Evolutionary conservation across 75 land plant species (phyloP).

Genomic region (Sequoia sempervirens): DNA sequence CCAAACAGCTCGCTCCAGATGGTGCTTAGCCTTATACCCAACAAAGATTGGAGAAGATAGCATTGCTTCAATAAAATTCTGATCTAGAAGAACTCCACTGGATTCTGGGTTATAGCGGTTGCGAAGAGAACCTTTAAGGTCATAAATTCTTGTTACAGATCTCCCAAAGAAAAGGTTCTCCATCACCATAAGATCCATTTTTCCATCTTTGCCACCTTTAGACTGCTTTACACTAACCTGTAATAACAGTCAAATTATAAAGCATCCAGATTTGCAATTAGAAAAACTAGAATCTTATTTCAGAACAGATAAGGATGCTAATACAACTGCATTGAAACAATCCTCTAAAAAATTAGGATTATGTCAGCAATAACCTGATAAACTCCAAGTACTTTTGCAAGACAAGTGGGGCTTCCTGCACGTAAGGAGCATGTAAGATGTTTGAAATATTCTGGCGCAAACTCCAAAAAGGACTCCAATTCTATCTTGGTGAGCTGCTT

Average conservation of each 20-base stretch:
- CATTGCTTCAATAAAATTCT: slow-evolving; percentile 86
- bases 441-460: slow-evolving; percentile 82
- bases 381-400: slow-evolving; percentile 92
- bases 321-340: not conserved
- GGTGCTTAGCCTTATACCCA: slow-evolving; percentile 68
- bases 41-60: slow-evolving; percentile 71
- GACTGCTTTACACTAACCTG: slow-evolving; percentile 52
- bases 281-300: not conserved
- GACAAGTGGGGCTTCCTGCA: slow-evolving; percentile 83
- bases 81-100: slow-evolving; percentile 75
- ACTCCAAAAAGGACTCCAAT: slow-evolving; percentile 76
- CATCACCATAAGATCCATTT: slow-evolving; percentile 90
- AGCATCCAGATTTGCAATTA: not conserved
- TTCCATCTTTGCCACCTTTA: slow-evolving; percentile 71
- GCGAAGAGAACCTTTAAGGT: slow-evolving; percentile 88
- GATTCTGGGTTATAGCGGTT: slow-evolving; percentile 62
- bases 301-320: not conserved
- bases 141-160: slow-evolving; percentile 68
- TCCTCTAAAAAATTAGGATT: not conserved
- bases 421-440: slow-evolving; percentile 62
- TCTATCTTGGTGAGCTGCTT: slow-evolving; percentile 94
- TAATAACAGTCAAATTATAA: slow-evolving; percentile 1
- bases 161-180: slow-evolving; percentile 89
- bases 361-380: slow-evolving; percentile 54
- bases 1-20: slow-evolving; percentile 83